These are phyloP conservation scores for Erodium moschatum DNA, from an alignment of 441 rosid genomes.

Conservation along the genomic window DNA sequence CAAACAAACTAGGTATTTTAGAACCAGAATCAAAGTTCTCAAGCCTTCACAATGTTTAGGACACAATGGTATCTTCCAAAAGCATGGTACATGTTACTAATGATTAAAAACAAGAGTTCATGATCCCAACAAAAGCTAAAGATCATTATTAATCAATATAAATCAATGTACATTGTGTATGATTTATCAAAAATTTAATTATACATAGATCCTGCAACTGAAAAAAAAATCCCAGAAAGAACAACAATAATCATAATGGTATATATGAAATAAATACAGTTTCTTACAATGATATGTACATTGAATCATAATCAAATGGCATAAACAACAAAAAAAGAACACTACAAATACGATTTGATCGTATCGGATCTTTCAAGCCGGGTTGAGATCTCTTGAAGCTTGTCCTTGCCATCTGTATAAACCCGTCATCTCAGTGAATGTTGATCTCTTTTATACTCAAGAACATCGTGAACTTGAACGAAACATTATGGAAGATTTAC, in stretches of 20 bases:
- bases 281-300: conserved; percentile 52
- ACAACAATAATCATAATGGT: conserved; percentile 25
- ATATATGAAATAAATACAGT: conserved; percentile 27
- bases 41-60: no score
- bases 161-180: conserved; percentile 1
- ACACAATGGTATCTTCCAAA: no score
- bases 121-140: neutral
- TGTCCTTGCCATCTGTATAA: conserved; percentile 79
- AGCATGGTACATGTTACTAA: no score
- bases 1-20: no score
- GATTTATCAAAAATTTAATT: neutral
- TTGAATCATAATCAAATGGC: conserved; percentile 39
- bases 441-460: neutral
- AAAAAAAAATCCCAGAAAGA: conserved; percentile 15
- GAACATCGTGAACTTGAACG: neutral
- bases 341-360: conserved; percentile 24
- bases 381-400: conserved; percentile 51
- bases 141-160: neutral
- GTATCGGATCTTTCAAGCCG: conserved; percentile 28
- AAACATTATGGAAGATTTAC: neutral
- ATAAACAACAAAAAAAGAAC: conserved; percentile 12
- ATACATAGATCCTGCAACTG: neutral
- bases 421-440: neutral
- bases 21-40: no score
- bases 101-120: neutral